Evolutionary conservation across 257 asterid genomes (phyloP), one percentile per base, ranked within the genome.

Genomic region (Petunia axillaris): DNA sequence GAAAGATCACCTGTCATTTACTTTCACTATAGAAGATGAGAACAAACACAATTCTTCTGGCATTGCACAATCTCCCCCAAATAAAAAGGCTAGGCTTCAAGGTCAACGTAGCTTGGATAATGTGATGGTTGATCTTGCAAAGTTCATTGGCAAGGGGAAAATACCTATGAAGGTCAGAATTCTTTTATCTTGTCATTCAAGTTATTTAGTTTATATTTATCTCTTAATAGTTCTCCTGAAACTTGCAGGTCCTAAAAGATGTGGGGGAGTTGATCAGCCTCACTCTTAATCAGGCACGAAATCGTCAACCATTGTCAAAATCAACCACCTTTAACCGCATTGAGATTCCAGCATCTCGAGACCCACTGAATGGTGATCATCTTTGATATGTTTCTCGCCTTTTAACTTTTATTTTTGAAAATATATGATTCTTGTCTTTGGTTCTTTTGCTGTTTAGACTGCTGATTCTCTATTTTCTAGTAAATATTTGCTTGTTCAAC

Each of bases 281-380:
- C 58, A 83, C 96, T 11, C 84, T 95, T 70, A 91, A 65, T 88
- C 97, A 95, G 88, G 91, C 97, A 85, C 93, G 87, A 84, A 88
- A 85, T 83, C 91, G 89, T 78, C 97, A 95, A 82, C 96, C 97
- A 64, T 93, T 95, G 79, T 90, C 97, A 77, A 97, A 96, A 80
- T 90, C 98, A 77, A 95, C 99, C 52, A 91, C 91, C 79, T 95
- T 95, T 84, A 90, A 85, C 77, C 97, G 99, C 83, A 89, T 95
- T 80, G 96, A 89, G 79, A 83, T 89, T 78, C 84, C 93, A 77
- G 82, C 94, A 50, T 80, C 93, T 41, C 87, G 84, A 52, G 98
- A 95, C 85, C 99, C 98, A 71, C 85, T 95, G 71, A 87, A 89
- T 87, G 98, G 99, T 93, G 89, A 86, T 79, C 63, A 57, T 46